Evolutionary conservation across 179 eudicot species (phyloP).

Genomic region (Gypsophila paniculata): DNA sequence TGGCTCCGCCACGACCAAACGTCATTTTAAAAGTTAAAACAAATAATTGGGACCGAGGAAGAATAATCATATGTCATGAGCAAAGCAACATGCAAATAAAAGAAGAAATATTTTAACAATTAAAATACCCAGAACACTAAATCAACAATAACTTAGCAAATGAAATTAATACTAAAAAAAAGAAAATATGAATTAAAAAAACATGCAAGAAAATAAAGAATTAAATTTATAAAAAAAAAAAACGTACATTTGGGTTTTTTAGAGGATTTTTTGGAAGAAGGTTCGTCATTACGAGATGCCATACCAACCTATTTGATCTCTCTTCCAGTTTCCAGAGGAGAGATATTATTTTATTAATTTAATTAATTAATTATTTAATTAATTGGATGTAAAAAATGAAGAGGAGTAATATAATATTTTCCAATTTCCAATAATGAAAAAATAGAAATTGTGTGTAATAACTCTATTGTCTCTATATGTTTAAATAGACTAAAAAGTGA

Average conservation of each 20-base stretch:
- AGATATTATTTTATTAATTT: background rate
- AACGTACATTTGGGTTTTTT: slow-evolving; percentile 43
- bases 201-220: background rate
- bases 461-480: too few relatives aligned
- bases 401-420: background rate
- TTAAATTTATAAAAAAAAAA: background rate
- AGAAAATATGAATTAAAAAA: background rate
- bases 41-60: too few relatives aligned
- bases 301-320: slow-evolving; percentile 14
- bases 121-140: too few relatives aligned
- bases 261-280: slow-evolving; percentile 30
- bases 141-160: too few relatives aligned
- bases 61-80: too few relatives aligned
- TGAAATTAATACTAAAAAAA: too few relatives aligned
- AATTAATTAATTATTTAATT: background rate
- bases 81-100: too few relatives aligned
- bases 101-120: too few relatives aligned
- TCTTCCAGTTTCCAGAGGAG: slow-evolving; percentile 6
- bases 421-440: background rate
- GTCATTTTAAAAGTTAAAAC: too few relatives aligned
- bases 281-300: slow-evolving; percentile 25
- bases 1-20: too few relatives aligned
- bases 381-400: background rate
- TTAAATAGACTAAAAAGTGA: too few relatives aligned
- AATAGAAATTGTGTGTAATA: too few relatives aligned